Conservation (phyloP, 2,329 filamentous ascomycete species). For the Domatiomyces globalis region DNA sequence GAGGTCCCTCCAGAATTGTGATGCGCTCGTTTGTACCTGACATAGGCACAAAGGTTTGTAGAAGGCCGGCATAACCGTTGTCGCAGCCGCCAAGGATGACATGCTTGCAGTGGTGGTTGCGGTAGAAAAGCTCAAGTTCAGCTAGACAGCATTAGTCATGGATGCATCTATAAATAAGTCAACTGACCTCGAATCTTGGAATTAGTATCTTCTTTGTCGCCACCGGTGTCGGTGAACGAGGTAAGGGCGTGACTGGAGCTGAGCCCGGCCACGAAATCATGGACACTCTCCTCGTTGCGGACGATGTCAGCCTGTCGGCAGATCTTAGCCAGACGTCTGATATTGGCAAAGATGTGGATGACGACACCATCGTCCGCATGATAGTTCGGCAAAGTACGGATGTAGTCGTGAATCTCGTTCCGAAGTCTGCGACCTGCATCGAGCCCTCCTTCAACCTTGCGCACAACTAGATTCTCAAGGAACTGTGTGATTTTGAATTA, state of each 20-base stretch:
- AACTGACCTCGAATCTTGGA: conserved; percentile 29
- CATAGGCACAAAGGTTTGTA: conserved; percentile 22
- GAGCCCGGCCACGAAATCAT: conserved; percentile 29
- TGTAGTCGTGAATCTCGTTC: conserved; percentile 6
- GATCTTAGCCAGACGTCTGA: conserved; percentile 24
- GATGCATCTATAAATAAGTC: conserved; percentile 1
- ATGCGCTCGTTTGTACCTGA: conserved; percentile 21
- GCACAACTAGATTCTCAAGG: conserved; percentile 9
- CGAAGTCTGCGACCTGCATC: conserved; percentile 14
- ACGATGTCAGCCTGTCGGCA: conserved; percentile 22
- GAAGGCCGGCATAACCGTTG: conserved; percentile 30
- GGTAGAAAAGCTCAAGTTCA: conserved; percentile 23
- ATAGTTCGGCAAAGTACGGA: conserved; percentile 8
- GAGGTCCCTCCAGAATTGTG: conserved; percentile 27
- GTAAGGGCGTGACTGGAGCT: conserved; percentile 27
- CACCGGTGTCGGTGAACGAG: conserved; percentile 31
- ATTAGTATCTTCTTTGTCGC: conserved; percentile 32
- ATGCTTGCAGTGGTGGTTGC: conserved; percentile 28
- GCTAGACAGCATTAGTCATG: conserved; percentile 16
- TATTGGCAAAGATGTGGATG: conserved; percentile 29
- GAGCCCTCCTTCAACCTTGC: conserved; percentile 10
- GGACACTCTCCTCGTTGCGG: conserved; percentile 17
- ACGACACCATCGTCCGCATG: conserved; percentile 20
- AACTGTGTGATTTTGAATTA: conserved; percentile 4
- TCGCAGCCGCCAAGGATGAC: conserved; percentile 31